Conservation (phyloP, 306 rosid species). For the Myrica gale region DNA sequence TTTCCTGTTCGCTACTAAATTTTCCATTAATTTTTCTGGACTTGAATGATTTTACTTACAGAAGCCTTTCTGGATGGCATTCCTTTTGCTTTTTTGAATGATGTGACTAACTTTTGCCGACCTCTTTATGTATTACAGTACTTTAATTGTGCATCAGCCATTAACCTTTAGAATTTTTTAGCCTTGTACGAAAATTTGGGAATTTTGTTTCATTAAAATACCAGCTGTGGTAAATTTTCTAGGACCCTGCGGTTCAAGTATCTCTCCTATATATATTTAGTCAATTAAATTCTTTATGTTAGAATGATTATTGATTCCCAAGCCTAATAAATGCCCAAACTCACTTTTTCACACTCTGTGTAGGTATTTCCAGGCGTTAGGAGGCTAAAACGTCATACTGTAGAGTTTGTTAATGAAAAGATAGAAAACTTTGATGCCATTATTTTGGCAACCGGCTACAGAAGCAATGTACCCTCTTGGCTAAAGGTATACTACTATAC, state of each 20-base stretch:
- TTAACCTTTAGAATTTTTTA: slow-evolving; percentile 13
- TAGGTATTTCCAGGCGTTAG: slow-evolving; percentile 78
- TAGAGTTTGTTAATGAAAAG: slow-evolving; percentile 72
- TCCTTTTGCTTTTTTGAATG: background rate
- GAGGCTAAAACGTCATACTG: slow-evolving; percentile 62
- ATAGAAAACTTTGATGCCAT: slow-evolving; percentile 74
- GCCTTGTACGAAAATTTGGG: background rate
- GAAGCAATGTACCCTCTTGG: slow-evolving; percentile 97
- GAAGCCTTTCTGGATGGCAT: slow-evolving; percentile 26
- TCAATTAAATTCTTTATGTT: background rate
- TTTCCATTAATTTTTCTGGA: slow-evolving; percentile 8
- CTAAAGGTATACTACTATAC: slow-evolving; percentile 85
- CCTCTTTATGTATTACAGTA: background rate
- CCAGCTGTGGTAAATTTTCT: too few species aligned
- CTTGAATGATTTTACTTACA: slow-evolving; percentile 23
- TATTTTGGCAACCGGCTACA: slow-evolving; percentile 93
- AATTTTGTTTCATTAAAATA: too few species aligned
- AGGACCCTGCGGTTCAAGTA: too few species aligned
- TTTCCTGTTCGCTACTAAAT: slow-evolving; percentile 1
- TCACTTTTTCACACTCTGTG: slow-evolving; percentile 5
- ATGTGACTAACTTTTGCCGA: slow-evolving; percentile 8
- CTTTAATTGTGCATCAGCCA: slow-evolving; percentile 33
- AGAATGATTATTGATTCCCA: background rate
- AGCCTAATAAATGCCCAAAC: background rate
- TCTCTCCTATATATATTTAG: too few species aligned